Percentiles rank a stretch among this genome's conserved stretches.
These are phyloP conservation scores for Sphaceloma murrayae DNA, from an alignment of 2,329 filamentous ascomycete species.

Conservation along the genomic window DNA sequence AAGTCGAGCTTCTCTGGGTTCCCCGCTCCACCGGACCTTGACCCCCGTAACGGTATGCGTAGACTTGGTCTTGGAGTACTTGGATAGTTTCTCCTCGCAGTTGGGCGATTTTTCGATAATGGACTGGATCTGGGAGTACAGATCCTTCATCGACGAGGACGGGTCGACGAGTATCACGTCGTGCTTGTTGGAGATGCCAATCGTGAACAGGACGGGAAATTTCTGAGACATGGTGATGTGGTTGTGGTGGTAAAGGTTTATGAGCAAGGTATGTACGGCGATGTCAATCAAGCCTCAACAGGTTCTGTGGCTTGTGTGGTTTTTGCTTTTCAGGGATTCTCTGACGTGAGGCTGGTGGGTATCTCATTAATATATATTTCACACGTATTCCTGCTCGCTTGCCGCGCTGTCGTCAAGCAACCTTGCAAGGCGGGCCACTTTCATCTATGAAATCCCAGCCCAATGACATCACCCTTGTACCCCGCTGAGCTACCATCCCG, in stretches of 20 bases:
- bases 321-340: constrained; percentile 4
- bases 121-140: constrained; percentile 21
- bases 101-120: constrained; percentile 17
- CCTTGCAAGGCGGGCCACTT: too few species aligned
- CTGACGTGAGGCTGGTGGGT: constrained; percentile 2
- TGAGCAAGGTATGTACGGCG: too few species aligned
- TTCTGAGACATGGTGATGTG: constrained; percentile 13
- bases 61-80: constrained; percentile 28
- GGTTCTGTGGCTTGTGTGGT: constrained; percentile 2
- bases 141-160: constrained; percentile 22
- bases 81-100: constrained; percentile 21
- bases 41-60: constrained; percentile 26
- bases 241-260: background rate
- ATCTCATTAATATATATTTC: too few species aligned
- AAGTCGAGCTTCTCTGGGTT: constrained; percentile 27
- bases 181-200: constrained; percentile 28
- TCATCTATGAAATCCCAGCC: too few species aligned
- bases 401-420: background rate
- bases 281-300: constrained; percentile 6
- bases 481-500: too few species aligned
- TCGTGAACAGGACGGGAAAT: constrained; percentile 31
- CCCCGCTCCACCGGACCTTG: constrained; percentile 28
- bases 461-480: too few species aligned
- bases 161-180: constrained; percentile 27
- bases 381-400: background rate